These are phyloP conservation scores for Cyclotella choctawhatcheeana DNA, from an alignment of 108 stramenopile genomes.

Conservation along the genomic window DNA sequence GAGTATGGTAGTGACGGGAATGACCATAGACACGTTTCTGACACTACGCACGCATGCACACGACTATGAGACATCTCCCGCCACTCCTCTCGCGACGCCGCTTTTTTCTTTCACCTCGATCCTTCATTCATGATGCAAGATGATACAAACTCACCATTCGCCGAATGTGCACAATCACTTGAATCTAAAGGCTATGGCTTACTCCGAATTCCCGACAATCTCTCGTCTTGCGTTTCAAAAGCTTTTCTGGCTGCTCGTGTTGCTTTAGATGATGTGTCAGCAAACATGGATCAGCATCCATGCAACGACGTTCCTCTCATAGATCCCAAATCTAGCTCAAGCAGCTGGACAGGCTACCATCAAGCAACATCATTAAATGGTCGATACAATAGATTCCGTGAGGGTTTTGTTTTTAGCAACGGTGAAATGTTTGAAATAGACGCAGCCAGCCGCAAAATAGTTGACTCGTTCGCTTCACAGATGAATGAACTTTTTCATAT, in stretches of 20 bases:
- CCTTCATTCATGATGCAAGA: no score
- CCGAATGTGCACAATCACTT: conserved; percentile 17
- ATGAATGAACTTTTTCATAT: conserved; percentile 44
- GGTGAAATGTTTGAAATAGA: conserved; percentile 57
- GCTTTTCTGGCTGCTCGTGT: conserved; percentile 45
- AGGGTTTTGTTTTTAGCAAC: conserved; percentile 86
- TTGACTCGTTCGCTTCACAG: conserved; percentile 21
- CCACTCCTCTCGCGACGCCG: no score
- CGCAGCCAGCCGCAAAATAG: neutral
- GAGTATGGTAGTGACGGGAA: no score
- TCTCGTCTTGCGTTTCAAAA: neutral
- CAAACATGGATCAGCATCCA: neutral
- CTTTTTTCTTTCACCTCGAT: no score
- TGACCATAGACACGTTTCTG: no score
- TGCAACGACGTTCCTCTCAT: conserved; percentile 28
- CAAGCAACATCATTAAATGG: conserved; percentile 44
- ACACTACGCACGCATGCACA: no score
- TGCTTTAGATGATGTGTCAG: conserved; percentile 30
- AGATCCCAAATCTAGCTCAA: conserved; percentile 62
- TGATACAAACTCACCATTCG: no score
- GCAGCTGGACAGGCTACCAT: conserved; percentile 80
- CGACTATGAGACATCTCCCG: no score
- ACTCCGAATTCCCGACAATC: conserved; percentile 16
- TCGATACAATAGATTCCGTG: conserved; percentile 75
- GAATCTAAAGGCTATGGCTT: conserved; percentile 25